Evolutionary conservation across 2,329 filamentous ascomycete species (phyloP).

Genomic region (Elsinoe necatrix): DNA sequence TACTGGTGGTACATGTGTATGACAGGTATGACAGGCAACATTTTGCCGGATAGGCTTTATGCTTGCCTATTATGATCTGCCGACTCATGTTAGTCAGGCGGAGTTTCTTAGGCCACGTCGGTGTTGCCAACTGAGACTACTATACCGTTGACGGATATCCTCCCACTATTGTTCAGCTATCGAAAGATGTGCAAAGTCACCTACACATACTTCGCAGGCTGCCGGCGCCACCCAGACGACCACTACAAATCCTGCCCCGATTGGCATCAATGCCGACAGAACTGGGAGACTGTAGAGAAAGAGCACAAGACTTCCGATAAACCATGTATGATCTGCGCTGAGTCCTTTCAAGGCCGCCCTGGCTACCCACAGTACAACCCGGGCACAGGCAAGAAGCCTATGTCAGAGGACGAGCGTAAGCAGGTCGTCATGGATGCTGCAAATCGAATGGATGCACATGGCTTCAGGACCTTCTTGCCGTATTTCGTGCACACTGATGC

Average conservation of each 20-base stretch:
- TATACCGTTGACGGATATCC: no score
- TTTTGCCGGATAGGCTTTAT: no score
- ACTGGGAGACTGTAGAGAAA: background rate
- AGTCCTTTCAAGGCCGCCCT: background rate
- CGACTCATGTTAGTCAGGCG: no score
- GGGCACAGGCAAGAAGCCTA: background rate
- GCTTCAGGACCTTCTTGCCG: background rate
- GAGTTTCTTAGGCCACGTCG: no score
- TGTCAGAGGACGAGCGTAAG: background rate
- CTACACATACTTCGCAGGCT: background rate
- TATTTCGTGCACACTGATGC: slow-evolving; percentile 1
- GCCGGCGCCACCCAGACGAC: background rate
- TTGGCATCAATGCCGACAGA: background rate
- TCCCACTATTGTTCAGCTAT: no score
- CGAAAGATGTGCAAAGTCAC: background rate
- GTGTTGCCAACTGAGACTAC: no score
- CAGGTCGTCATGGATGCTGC: background rate
- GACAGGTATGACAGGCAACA: no score
- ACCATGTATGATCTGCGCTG: background rate
- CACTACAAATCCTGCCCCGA: background rate
- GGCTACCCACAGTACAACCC: slow-evolving; percentile 5
- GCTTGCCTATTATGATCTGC: no score
- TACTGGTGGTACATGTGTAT: no score
- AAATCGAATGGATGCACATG: slow-evolving; percentile 1
- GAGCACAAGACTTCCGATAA: background rate